phyloP scores from a whole-genome alignment of 768 basidiomycete species.

The Panaeolus cyanescens region DNA sequence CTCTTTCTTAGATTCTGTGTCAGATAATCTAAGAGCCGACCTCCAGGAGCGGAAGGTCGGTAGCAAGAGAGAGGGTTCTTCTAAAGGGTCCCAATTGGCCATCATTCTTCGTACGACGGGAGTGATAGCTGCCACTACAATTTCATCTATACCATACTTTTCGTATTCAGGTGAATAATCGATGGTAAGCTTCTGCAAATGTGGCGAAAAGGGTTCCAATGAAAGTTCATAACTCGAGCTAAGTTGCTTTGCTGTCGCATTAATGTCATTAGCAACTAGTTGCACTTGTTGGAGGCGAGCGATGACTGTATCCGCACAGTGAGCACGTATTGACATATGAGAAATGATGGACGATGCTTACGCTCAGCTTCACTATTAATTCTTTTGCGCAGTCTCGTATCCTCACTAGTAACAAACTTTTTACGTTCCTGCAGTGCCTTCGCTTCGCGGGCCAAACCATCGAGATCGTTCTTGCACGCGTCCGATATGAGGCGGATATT shows the following conservation, averaged over 20 bases:
- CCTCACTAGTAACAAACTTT: constrained; percentile 71
- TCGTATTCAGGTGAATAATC: constrained; percentile 78
- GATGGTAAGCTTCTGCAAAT: constrained; percentile 70
- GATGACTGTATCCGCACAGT: constrained; percentile 55
- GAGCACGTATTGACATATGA: constrained; percentile 1
- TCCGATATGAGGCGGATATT: constrained; percentile 89
- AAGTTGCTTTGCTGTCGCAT: constrained; percentile 61
- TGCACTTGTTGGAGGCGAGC: constrained; percentile 77
- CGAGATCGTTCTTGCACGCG: constrained; percentile 79
- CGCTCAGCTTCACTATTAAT: constrained; percentile 78
- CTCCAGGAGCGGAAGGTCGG: constrained; percentile 73
- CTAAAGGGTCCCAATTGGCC: constrained; percentile 80
- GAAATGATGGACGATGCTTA: constrained; percentile 34
- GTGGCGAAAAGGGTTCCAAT: constrained; percentile 70
- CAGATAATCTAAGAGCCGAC: constrained; percentile 61
- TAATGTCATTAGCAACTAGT: constrained; percentile 73
- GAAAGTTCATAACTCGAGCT: constrained; percentile 69
- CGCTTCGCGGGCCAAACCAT: constrained; percentile 89
- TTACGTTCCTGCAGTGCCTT: constrained; percentile 80
- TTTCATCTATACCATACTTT: constrained; percentile 80
- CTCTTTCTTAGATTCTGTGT: constrained; percentile 41
- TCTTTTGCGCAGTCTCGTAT: constrained; percentile 64
- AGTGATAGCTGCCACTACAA: constrained; percentile 89
- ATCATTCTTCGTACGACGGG: constrained; percentile 79
- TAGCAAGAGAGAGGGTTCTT: constrained; percentile 67